Percentiles rank a stretch among this genome's conserved stretches.
phyloP scores from a whole-genome alignment of 2,329 filamentous ascomycete species.

The Chalara sp. region DNA sequence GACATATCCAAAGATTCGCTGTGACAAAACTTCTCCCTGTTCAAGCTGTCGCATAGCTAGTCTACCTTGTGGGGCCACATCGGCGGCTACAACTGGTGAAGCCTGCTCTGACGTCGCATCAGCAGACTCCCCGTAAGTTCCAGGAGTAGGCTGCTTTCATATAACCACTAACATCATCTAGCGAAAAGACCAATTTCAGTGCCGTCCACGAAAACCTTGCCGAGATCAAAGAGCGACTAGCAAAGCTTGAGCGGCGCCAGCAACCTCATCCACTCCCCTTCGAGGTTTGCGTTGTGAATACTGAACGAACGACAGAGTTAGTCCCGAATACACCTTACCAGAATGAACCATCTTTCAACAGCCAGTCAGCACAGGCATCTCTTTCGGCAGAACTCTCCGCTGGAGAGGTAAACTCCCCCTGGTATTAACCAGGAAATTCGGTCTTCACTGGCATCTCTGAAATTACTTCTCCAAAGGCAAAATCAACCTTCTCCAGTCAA shows the following conservation, averaged over 20 bases:
- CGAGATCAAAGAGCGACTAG: slow-evolving; percentile 8
- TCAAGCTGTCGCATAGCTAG: slow-evolving; percentile 12
- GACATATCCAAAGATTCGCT: slow-evolving; percentile 6
- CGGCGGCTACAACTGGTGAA: neutral
- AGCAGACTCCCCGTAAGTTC: neutral
- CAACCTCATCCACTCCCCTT: neutral
- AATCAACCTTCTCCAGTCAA: slow-evolving; percentile 2
- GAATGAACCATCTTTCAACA: slow-evolving; percentile 10
- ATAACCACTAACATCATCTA: neutral
- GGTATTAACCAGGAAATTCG: slow-evolving; percentile 5
- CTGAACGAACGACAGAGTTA: neutral
- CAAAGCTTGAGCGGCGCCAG: slow-evolving; percentile 1
- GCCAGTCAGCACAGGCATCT: slow-evolving; percentile 7
- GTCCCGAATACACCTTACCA: slow-evolving; percentile 5
- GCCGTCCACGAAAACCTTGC: slow-evolving; percentile 7
- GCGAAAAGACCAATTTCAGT: slow-evolving; percentile 5
- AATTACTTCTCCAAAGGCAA: slow-evolving; percentile 5
- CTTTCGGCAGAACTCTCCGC: slow-evolving; percentile 9
- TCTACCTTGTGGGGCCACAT: slow-evolving; percentile 4
- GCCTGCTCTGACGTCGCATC: too few species aligned
- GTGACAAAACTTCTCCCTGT: slow-evolving; percentile 10
- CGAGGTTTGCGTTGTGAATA: neutral
- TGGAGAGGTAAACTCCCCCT: neutral
- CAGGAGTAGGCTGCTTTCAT: neutral
- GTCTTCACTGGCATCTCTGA: slow-evolving; percentile 7